Base-by-base conservation (phyloP, 2,329 filamentous ascomycete species). In the Amauroascus niger region DNA sequence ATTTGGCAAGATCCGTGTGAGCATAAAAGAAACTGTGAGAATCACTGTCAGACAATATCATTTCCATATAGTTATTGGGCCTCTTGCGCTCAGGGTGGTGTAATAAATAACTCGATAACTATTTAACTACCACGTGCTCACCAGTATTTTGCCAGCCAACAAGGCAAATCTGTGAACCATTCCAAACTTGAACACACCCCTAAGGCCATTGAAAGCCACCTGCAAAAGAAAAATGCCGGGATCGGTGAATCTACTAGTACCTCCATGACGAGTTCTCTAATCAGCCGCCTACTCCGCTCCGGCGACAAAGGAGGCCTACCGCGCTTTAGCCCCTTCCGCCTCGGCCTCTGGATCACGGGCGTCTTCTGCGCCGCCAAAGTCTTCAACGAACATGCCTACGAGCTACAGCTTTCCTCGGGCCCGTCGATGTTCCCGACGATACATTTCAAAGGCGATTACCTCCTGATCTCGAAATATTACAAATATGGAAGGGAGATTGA, bases 361-460 rank as follows among this genome's bases (percentile, higher is more conserved):
- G 33, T 65, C 3, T 69, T 68, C 59, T 71, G 68, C 60, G 65
- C 66, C 40, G 62, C 60, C 44, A 65, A 65, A 13, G 59, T 72
- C 52, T 60, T 69, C 60, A 66, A 65, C 64, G 77, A 80, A 41
- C 83, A 93, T 70, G 73, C 81, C 62, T 80, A 81, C 70, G 76
- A 76, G 58, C 63, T 84, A 59, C 77, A 78, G 18, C 69, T 74
- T 3, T 82, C 82, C 14, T 74, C 75, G 24, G 91, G 91, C 1
- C 82, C 88, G 2, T 91, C 86, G 16, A 97, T 97, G 93, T 79
- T 93, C 49, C 91, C 91, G 6, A 95, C 88, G 0, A 82, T 96
- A 57, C 75, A 77, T 22, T 75, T 82, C 1, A 69, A 75, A 7
- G 83, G 83, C 53, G 85, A 91, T 64, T 82, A 75, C 68, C 75